phyloP scores from a whole-genome alignment of 495 filamentous ascomycete species.

The Evansstolkia leycettana region DNA sequence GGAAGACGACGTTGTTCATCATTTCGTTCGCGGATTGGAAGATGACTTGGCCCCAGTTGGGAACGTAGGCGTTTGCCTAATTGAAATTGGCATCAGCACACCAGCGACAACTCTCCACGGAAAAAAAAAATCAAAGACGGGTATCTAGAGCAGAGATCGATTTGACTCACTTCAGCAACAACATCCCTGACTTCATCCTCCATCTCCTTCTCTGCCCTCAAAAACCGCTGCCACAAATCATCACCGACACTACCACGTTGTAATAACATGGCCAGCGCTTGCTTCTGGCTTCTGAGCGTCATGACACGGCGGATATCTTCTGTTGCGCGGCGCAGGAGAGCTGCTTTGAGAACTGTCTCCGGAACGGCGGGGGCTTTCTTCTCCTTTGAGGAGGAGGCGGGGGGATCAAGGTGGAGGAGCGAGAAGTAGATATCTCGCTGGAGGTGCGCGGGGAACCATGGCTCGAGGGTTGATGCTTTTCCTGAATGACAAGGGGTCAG shows the following conservation, averaged over 20 bases:
- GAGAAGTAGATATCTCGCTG: slow-evolving; percentile 91
- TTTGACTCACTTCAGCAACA: slow-evolving; percentile 62
- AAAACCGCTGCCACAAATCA: slow-evolving; percentile 89
- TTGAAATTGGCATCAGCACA: too few species aligned
- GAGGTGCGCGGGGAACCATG: slow-evolving; percentile 85
- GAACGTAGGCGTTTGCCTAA: slow-evolving; percentile 74
- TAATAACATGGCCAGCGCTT: slow-evolving; percentile 66
- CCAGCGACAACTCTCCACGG: too few species aligned
- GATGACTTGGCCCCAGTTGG: slow-evolving; percentile 84
- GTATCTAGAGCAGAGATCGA: too few species aligned
- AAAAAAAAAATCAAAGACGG: too few species aligned
- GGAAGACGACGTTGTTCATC: slow-evolving; percentile 52
- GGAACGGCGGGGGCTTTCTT: slow-evolving; percentile 67
- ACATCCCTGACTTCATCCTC: slow-evolving; percentile 92
- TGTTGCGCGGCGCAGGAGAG: slow-evolving; percentile 75
- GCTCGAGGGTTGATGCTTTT: slow-evolving; percentile 67
- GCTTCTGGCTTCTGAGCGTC: slow-evolving; percentile 72
- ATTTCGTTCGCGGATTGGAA: slow-evolving; percentile 92
- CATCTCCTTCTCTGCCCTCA: slow-evolving; percentile 90
- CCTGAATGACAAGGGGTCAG: slow-evolving; percentile 29
- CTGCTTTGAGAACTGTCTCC: slow-evolving; percentile 76
- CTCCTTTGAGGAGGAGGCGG: slow-evolving; percentile 33
- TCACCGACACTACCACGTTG: slow-evolving; percentile 90
- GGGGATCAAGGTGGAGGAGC: slow-evolving; percentile 74
- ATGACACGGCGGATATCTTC: slow-evolving; percentile 90